phyloP scores from a whole-genome alignment of 768 basidiomycete genomes.

The Mycena alexandri region DNA sequence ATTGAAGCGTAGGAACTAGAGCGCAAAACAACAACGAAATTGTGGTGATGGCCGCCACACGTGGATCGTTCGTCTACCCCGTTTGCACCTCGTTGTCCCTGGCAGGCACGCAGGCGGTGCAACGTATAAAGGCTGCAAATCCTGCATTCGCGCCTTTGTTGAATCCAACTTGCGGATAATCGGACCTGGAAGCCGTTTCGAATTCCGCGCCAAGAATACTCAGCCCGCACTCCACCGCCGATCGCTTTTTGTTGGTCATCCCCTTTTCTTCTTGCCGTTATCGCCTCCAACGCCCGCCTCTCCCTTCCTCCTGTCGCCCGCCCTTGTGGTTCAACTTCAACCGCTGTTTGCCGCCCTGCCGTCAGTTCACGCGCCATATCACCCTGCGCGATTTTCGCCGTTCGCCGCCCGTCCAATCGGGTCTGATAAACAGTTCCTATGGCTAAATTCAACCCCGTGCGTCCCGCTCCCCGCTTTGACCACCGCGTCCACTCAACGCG shows the following conservation, averaged over 20 bases:
- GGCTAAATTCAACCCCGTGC: constrained; percentile 34
- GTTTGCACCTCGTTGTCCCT: constrained; percentile 24
- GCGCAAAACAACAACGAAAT: background rate
- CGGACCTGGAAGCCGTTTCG: background rate
- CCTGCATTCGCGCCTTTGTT: background rate
- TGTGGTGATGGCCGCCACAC: constrained; percentile 28
- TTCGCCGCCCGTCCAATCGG: constrained; percentile 11
- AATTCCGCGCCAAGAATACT: constrained; percentile 24
- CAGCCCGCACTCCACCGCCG: constrained; percentile 8
- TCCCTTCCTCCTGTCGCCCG: background rate
- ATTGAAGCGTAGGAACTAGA: constrained; percentile 1
- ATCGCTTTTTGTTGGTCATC: constrained; percentile 28
- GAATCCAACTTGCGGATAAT: background rate
- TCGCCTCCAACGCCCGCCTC: background rate
- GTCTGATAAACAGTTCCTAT: background rate
- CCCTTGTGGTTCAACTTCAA: constrained; percentile 19
- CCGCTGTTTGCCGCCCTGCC: background rate
- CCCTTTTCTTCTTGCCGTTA: background rate
- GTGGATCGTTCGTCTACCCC: constrained; percentile 13
- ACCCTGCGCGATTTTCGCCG: constrained; percentile 33
- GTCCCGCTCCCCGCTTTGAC: constrained; percentile 2
- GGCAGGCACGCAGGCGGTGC: constrained; percentile 21
- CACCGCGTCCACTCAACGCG: constrained; percentile 10
- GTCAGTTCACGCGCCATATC: constrained; percentile 1
- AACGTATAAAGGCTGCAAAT: constrained; percentile 15